Evolutionary conservation across 176 grass and related monocot species (phyloP).

Genomic region (Dactylis glomerata): DNA sequence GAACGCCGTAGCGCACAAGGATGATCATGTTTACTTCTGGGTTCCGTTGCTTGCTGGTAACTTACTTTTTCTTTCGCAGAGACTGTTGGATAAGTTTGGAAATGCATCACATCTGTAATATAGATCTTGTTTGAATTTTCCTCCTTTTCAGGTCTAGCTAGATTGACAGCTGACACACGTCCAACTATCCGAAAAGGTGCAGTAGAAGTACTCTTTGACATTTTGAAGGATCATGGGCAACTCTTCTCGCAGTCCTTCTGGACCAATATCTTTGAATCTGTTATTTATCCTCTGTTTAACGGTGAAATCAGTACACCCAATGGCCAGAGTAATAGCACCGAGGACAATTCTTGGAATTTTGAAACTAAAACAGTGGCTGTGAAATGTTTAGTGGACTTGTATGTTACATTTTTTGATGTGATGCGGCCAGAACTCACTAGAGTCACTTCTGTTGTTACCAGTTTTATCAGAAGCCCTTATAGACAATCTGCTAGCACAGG

Average conservation of each 20-base stretch:
- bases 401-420: slow-evolving; percentile 75
- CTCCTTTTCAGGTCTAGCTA: slow-evolving; percentile 70
- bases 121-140: slow-evolving; percentile 7
- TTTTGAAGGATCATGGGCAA: slow-evolving; percentile 84
- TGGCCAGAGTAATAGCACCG: slow-evolving; percentile 41
- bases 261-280: slow-evolving; percentile 77
- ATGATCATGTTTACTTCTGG: slow-evolving; percentile 97
- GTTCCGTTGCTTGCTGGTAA: slow-evolving; percentile 88
- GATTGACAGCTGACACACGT: slow-evolving; percentile 79
- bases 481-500: slow-evolving; percentile 74
- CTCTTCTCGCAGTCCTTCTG: slow-evolving; percentile 83
- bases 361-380: slow-evolving; percentile 74
- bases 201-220: slow-evolving; percentile 97
- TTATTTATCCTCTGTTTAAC: slow-evolving; percentile 83
- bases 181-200: slow-evolving; percentile 95
- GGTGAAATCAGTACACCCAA: slow-evolving; percentile 35
- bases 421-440: slow-evolving; percentile 60
- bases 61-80: slow-evolving; percentile 21
- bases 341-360: slow-evolving; percentile 59
- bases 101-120: slow-evolving; percentile 20
- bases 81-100: slow-evolving; percentile 6
- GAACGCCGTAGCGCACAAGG: slow-evolving; percentile 49
- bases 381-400: slow-evolving; percentile 76
- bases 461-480: slow-evolving; percentile 76
- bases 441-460: slow-evolving; percentile 62